Conservation (phyloP, 2,329 filamentous ascomycete genomes). For the Claviceps humidiphila region DNA sequence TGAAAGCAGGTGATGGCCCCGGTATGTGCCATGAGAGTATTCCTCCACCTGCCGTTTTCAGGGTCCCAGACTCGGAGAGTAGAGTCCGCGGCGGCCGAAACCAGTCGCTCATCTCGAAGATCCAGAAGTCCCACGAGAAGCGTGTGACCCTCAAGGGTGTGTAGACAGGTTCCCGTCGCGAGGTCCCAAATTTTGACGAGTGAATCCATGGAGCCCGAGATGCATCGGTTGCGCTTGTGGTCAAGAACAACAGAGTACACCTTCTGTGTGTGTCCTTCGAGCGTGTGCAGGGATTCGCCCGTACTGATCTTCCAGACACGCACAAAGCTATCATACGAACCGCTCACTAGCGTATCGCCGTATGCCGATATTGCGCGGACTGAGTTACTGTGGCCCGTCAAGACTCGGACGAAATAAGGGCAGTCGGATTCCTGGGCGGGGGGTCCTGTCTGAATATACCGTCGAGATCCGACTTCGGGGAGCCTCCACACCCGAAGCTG, state of each 20-base stretch:
- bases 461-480: slow-evolving; percentile 63
- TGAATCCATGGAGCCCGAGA: slow-evolving; percentile 97
- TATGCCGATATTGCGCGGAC: slow-evolving; percentile 92
- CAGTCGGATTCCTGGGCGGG: slow-evolving; percentile 67
- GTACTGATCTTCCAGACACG: slow-evolving; percentile 97
- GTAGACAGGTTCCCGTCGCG: slow-evolving; percentile 68
- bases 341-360: slow-evolving; percentile 90
- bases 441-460: slow-evolving; percentile 67
- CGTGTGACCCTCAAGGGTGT: slow-evolving; percentile 85
- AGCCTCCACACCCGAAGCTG: slow-evolving; percentile 90
- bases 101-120: slow-evolving; percentile 75
- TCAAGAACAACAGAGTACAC: slow-evolving; percentile 97
- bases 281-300: slow-evolving; percentile 70
- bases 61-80: slow-evolving; percentile 96
- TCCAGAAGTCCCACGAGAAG: slow-evolving; percentile 87
- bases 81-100: slow-evolving; percentile 89
- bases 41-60: slow-evolving; percentile 79
- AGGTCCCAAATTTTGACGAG: slow-evolving; percentile 96
- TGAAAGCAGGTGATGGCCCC: slow-evolving; percentile 98
- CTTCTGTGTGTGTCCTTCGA: slow-evolving; percentile 81
- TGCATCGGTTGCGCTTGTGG: slow-evolving; percentile 81
- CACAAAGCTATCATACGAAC: slow-evolving; percentile 91
- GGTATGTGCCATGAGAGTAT: slow-evolving; percentile 81
- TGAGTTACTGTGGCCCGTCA: slow-evolving; percentile 81
- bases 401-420: slow-evolving; percentile 82